Percentiles rank a stretch among this genome's conserved stretches.
Evolutionary conservation across 768 basidiomycete species (phyloP).

Genomic region (Naganishia vishniacii): DNA sequence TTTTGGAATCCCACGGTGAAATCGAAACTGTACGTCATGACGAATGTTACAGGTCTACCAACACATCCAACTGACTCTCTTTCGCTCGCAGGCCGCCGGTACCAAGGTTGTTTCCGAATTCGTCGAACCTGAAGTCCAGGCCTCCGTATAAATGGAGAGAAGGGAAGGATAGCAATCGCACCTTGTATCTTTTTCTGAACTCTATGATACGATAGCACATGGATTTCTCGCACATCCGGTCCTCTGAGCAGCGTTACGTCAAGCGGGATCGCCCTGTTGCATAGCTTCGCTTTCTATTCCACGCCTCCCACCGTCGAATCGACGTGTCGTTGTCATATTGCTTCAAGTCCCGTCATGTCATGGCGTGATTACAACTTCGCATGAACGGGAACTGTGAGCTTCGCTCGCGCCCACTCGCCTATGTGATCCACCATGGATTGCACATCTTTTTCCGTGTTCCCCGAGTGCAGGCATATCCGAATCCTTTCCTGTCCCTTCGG

Average conservation of each 20-base stretch:
- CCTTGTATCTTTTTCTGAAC: slow-evolving; percentile 24
- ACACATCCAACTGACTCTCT: slow-evolving; percentile 26
- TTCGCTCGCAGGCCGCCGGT: slow-evolving; percentile 70
- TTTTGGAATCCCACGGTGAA: slow-evolving; percentile 94
- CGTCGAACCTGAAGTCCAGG: slow-evolving; percentile 93
- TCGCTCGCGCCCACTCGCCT: slow-evolving; percentile 38
- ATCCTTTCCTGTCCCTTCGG: slow-evolving; percentile 79
- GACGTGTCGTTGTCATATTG: no score
- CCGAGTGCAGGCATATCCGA: slow-evolving; percentile 79
- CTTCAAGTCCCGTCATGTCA: background rate
- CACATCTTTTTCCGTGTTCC: slow-evolving; percentile 63
- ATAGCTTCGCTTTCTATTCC: no score
- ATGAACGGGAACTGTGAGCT: background rate
- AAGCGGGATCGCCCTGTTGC: no score
- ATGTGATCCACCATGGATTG: slow-evolving; percentile 57
- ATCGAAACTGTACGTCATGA: slow-evolving; percentile 71
- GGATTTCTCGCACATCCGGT: slow-evolving; percentile 9
- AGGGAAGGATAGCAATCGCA: slow-evolving; percentile 22
- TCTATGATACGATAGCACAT: slow-evolving; percentile 24
- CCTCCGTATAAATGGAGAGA: slow-evolving; percentile 64
- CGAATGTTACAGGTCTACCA: background rate
- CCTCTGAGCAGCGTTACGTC: no score
- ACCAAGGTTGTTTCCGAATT: slow-evolving; percentile 81
- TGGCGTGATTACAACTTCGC: background rate
- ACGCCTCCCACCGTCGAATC: no score